A percentile compares a stretch with the other conserved stretches of the same genome.
Evolutionary conservation across 257 asterid genomes (phyloP).

Genomic region (Leptodermis oblonga): DNA sequence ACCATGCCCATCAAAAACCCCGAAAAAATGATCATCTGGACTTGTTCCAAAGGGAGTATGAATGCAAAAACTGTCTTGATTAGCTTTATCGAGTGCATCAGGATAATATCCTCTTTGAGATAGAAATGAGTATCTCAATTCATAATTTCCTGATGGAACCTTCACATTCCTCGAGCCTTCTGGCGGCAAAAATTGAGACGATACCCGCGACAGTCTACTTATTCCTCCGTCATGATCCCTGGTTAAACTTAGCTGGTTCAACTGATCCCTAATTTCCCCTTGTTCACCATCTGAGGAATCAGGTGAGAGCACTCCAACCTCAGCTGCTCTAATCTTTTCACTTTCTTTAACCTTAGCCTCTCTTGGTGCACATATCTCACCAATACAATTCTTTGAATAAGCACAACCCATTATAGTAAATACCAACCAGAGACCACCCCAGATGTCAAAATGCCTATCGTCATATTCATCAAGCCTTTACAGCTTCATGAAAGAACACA

Average conservation of each 20-base stretch:
- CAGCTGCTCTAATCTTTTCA: conserved; percentile 48
- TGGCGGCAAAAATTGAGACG: conserved; percentile 79
- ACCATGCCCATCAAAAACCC: conserved; percentile 98
- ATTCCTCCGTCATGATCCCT: conserved; percentile 75
- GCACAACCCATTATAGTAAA: conserved; percentile 83
- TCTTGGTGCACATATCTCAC: conserved; percentile 75
- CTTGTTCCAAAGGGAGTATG: conserved; percentile 89
- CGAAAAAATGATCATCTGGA: conserved; percentile 75
- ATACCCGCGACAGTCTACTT: conserved; percentile 68
- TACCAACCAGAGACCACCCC: conserved; percentile 32
- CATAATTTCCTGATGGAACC: conserved; percentile 69
- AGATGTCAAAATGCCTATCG: conserved; percentile 25
- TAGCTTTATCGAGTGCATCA: conserved; percentile 93
- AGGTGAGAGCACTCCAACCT: conserved; percentile 54
- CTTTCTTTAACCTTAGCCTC: conserved; percentile 43
- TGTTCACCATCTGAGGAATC: conserved; percentile 45
- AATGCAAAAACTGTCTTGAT: conserved; percentile 94
- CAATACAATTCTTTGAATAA: conserved; percentile 79
- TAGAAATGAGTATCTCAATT: conserved; percentile 68
- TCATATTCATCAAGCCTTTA: conserved; percentile 31
- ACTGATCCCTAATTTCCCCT: conserved; percentile 54
- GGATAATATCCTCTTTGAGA: conserved; percentile 98
- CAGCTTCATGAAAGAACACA: conserved; percentile 3
- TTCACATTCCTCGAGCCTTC: conserved; percentile 73
- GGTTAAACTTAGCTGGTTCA: conserved; percentile 41